phyloP scores from a whole-genome alignment of 2,329 filamentous ascomycete genomes.

The Talaromyces verruculosus region DNA sequence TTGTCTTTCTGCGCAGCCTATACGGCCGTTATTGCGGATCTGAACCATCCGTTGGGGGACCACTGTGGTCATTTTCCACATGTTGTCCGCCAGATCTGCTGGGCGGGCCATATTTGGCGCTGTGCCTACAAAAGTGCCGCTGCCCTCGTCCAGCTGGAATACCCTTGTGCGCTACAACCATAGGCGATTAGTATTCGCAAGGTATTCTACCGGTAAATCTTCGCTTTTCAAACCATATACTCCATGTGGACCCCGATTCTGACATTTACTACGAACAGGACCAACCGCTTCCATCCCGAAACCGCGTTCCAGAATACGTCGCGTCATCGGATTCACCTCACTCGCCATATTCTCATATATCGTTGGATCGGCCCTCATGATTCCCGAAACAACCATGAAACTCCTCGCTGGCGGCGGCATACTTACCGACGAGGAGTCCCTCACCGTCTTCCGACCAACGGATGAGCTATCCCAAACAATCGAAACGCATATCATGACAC shows the following conservation, averaged over 20 bases:
- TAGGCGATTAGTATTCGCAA: background rate
- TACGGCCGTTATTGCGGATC: slow-evolving; percentile 10
- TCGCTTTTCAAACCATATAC: background rate
- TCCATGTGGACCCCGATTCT: background rate
- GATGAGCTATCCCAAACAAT: slow-evolving; percentile 59
- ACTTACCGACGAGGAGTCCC: slow-evolving; percentile 70
- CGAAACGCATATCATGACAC: slow-evolving; percentile 71
- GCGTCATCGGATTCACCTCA: slow-evolving; percentile 38
- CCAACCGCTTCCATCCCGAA: slow-evolving; percentile 21
- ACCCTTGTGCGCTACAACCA: background rate
- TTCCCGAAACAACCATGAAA: slow-evolving; percentile 28
- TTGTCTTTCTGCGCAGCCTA: background rate
- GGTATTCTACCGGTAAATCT: slow-evolving; percentile 14
- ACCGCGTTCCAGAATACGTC: slow-evolving; percentile 35
- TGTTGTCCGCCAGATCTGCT: slow-evolving; percentile 13
- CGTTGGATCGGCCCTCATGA: slow-evolving; percentile 33
- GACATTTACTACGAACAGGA: background rate
- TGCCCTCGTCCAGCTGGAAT: slow-evolving; percentile 9
- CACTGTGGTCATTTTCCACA: slow-evolving; percentile 10
- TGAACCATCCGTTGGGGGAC: background rate
- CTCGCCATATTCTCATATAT: slow-evolving; percentile 38
- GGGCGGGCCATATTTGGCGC: background rate
- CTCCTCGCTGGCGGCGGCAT: slow-evolving; percentile 39
- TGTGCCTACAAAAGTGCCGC: slow-evolving; percentile 15
- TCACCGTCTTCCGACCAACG: slow-evolving; percentile 61